Base-by-base conservation (phyloP, 257 asterid genomes). In the Lycium ferocissimum region DNA sequence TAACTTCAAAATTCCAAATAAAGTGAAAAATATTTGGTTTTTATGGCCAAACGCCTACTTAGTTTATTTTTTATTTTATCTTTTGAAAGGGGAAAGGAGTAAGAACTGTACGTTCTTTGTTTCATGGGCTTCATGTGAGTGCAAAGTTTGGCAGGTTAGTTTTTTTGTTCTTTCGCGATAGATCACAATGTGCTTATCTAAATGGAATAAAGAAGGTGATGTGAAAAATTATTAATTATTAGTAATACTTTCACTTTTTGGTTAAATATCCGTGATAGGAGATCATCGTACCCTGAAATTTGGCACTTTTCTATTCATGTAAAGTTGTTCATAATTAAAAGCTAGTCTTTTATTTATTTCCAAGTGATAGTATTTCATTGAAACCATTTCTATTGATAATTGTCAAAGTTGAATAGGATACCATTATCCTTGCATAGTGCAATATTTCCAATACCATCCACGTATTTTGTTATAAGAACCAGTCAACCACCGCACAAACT, bases 171-270 rank as follows among this genome's bases (percentile, higher is more conserved):
- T 22, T 18, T 75, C 43, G 9, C 61, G 11, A 38, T 49, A 49
- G 13, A 75, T 49, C 43, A 22, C 37, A 75, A 49, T 20, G 57
- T 75, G 17, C 45, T 72, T n/a, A 67, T 67, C 12, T 37, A 13
- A 9, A n/a, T 43, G 37, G 37, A 47, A 72, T 18, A 43, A 43
- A 47, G 57, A 18, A 72, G 57, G 57, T 18, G 33, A 72, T 72
- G 9, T 18, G 10, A 9, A 9, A 72, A 18, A 18, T 3, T 14
- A 43, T 43, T 43, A n/a, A 40, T 47, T 56, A 59, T 73, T 43
- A 15, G 69, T 70, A 85, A 87, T 91, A 71, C 22, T 59, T 59
- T 82, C 89, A 81, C 87, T 82, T 20, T 49, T 47, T 20, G 20
- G 81, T 49, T 47, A 49, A 47, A 20, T n/a, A 75, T 20, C 40